Evolutionary conservation across 345 rosid genomes (phyloP).

Genomic region (Mallotus nudiflorus): DNA sequence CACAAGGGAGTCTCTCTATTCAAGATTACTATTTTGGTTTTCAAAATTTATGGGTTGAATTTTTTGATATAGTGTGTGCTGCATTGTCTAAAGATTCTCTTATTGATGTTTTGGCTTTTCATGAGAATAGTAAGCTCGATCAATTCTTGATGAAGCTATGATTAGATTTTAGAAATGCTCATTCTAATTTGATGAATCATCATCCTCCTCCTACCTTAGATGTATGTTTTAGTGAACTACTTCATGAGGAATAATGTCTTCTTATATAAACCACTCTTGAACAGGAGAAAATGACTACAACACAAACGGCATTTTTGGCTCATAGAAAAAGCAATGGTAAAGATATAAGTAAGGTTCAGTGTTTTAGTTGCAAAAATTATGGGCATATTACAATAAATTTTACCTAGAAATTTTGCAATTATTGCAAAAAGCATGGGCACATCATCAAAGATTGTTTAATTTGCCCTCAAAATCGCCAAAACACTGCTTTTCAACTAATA

Average conservation of each 20-base stretch:
- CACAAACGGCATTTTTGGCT: not conserved
- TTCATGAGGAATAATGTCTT: not conserved
- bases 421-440: conserved; percentile 1
- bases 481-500: not conserved
- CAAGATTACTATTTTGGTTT: conserved; percentile 21
- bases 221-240: not conserved
- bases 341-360: not conserved
- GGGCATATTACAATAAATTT: not conserved
- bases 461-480: not conserved
- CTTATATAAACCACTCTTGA: not conserved
- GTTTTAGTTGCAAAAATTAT: conserved; percentile 1
- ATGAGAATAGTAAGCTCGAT: not conserved
- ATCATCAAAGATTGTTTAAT: conserved; percentile 9
- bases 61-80: not conserved
- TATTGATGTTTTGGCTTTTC: not conserved
- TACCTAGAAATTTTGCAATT: not conserved
- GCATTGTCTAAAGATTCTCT: not conserved
- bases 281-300: not conserved
- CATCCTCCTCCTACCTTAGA: conserved; percentile 9
- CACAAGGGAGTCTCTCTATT: conserved; percentile 5
- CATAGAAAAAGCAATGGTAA: not conserved
- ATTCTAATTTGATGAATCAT: not conserved
- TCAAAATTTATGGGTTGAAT: not conserved
- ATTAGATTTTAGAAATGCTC: too few species aligned
- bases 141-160: not conserved